Evolutionary conservation across 768 basidiomycete genomes (phyloP), one percentile per base, ranked within the genome.

Genomic region (Polyporus arcularius): DNA sequence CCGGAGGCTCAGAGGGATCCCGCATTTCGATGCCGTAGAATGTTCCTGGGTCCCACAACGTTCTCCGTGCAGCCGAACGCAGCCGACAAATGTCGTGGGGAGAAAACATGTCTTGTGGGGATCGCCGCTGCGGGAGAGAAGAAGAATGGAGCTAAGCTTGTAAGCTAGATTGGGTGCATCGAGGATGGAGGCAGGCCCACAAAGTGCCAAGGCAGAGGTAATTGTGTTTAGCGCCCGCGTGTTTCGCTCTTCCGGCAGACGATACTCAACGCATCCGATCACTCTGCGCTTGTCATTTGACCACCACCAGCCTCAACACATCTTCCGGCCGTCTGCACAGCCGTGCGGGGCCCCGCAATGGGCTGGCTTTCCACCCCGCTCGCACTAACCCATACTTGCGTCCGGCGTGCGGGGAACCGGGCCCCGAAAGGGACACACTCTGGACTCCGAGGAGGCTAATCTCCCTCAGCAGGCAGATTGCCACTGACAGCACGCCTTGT

Each of bases 351-450:
- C 18, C 53, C 47, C 59, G 40, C 40, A 18, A 39, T 35, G 50
- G 58, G 39, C 53, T 28, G 18, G 39, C 15, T 60, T 56, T 50
- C 50, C 52, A 55, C 60, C 54, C 54, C 60, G 60, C 54, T 45
- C 31, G 46, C 46, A 12, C 46, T 47, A 21, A n/a, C 16, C 46
- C 46, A 47, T 26, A 9, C 46, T 10, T 12, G 21, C 26, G 12
- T 15, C 46, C 42, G 5, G 6, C 14, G 40, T 41, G 42, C 14
- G 15, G 15, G 42, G 18, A 16, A 43, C 42, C 15, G 42, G 42
- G 42, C 6, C 14, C 42, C 5, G 8, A 43, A 6, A 41, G 10
- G 10, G 11, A 41, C 40, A 10, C 10, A 41, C 15, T 6, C 18
- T 43, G 18, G 42, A 43, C 42, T 6, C 18, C 18, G 42, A 7